phyloP scores from a whole-genome alignment of 2,329 filamentous ascomycete species.

The Penicillium sp. region DNA sequence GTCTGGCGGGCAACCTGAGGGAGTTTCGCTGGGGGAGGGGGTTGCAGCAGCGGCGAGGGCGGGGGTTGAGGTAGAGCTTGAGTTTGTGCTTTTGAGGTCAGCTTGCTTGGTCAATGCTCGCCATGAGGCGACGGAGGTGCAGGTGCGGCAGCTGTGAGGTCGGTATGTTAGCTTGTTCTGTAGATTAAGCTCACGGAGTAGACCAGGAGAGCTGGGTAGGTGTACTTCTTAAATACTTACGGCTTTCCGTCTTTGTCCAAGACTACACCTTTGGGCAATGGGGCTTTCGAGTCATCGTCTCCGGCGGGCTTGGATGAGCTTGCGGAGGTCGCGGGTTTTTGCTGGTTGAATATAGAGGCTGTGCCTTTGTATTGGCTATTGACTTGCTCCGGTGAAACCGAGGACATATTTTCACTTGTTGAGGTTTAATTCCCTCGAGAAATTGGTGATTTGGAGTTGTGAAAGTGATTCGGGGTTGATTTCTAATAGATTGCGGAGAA shows the following conservation, averaged over 20 bases:
- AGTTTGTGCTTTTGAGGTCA: conserved; percentile 23
- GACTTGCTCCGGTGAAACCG: conserved; percentile 25
- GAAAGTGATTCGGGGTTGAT: conserved; percentile 10
- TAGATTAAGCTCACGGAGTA: neutral
- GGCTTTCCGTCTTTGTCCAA: conserved; percentile 53
- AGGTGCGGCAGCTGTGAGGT: conserved; percentile 47
- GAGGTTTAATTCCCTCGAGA: neutral
- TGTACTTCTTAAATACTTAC: conserved; percentile 32
- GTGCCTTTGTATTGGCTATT: conserved; percentile 15
- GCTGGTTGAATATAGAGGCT: conserved; percentile 17
- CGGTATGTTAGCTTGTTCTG: neutral
- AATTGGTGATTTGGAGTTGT: neutral
- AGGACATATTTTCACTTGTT: conserved; percentile 14
- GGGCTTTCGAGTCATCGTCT: conserved; percentile 29
- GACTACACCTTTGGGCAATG: conserved; percentile 49
- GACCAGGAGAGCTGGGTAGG: neutral
- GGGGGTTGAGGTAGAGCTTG: conserved; percentile 33
- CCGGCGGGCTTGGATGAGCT: conserved; percentile 23
- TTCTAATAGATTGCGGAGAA: conserved; percentile 23
- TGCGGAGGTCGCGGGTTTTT: conserved; percentile 8
- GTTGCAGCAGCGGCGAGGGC: conserved; percentile 36
- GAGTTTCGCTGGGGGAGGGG: conserved; percentile 33
- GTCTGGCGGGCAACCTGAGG: conserved; percentile 80
- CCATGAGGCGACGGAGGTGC: conserved; percentile 51
- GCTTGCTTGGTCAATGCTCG: conserved; percentile 46